Base-by-base conservation (phyloP, 2,329 filamentous ascomycete genomes). In the Fusarium begoniae region DNA sequence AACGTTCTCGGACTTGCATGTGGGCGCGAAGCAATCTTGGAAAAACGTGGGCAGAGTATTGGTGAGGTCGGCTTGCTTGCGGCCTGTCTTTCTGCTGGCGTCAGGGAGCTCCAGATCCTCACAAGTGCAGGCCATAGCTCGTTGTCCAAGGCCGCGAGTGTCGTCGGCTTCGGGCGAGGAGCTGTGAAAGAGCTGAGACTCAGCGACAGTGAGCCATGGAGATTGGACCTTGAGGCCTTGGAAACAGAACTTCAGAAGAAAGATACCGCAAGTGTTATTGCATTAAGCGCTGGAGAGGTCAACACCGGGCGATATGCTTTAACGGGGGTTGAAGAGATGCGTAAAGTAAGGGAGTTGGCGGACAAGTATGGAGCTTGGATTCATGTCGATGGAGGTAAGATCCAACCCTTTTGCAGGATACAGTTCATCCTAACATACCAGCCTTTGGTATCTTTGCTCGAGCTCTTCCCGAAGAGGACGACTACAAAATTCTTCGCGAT, bases 361-460 rank as follows among this genome's bases (percentile, higher is more conserved):
- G 91, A 96, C 75, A 84, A 86, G 73, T 90, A 96, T 74, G 87
- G 88, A 3, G 92, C 94, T 2, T 98, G 95, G 95, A 87, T 98
- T 44, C 96, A 98, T 81, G 91, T 96, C 13, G 96, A 98, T 78
- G 95, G 93, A 50, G 90, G 90, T 90, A 78, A 66, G 67, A 18
- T 26, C 18, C 35, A 38, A 17, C 20, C 14, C 8, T 15, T 11
- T 13, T 40, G 5, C 13, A 9, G 12, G 26, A 26, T 7, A 11
- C 24, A 12, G 7, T 14, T 11, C 14, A 18, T 55, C n/a, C 54
- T 73, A 17, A 67, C 58, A 38, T 72, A 18, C 12, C 66, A 86
- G 95, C 96, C 0, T 98, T 98, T 80, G 96, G 96, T 1, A 88
- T 98, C 18, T 94, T 97, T 79, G 92, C 90, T 2, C 88, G 94